Evolutionary conservation across 2,329 filamentous ascomycete genomes (phyloP).

Genomic region (Nigrospora sphaerica): DNA sequence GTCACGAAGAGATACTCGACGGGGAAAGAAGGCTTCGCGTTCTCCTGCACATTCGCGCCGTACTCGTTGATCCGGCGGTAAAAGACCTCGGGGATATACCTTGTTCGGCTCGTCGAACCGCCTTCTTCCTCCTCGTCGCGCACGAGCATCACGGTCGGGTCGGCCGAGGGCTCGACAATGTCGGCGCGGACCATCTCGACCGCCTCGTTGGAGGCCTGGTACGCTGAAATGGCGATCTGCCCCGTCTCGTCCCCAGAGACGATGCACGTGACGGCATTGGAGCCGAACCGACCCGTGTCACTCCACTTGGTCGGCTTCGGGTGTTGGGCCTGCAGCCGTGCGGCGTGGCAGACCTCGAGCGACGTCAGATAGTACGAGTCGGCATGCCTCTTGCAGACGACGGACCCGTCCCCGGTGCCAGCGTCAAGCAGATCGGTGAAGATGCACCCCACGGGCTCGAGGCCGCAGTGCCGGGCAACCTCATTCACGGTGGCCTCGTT

Average conservation of each 20-base stretch:
- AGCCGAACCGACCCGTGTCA: constrained; percentile 87
- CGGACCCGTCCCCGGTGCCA: constrained; percentile 73
- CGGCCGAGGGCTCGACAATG: constrained; percentile 89
- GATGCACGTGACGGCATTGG: constrained; percentile 94
- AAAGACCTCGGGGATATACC: constrained; percentile 97
- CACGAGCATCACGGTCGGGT: constrained; percentile 90
- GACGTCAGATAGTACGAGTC: constrained; percentile 94
- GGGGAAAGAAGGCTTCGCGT: constrained; percentile 91
- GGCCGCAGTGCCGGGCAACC: constrained; percentile 72
- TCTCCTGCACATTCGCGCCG: constrained; percentile 91
- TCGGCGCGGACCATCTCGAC: constrained; percentile 96
- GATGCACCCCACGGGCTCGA: constrained; percentile 86
- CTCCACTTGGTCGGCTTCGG: constrained; percentile 95
- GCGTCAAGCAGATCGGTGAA: constrained; percentile 88
- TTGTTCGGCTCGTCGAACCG: constrained; percentile 56
- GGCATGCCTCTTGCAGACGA: constrained; percentile 90
- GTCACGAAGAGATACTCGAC: constrained; percentile 96
- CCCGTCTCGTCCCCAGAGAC: constrained; percentile 88
- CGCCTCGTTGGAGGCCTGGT: constrained; percentile 90
- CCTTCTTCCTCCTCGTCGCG: constrained; percentile 86
- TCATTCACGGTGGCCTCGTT: constrained; percentile 77
- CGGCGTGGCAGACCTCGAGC: constrained; percentile 82
- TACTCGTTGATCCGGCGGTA: constrained; percentile 95
- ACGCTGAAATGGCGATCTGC: constrained; percentile 81
- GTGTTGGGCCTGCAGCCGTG: constrained; percentile 79